Percentiles rank a stretch among this genome's conserved stretches.
Conservation (phyloP, 331 rosid species). For the Malus hybrid region DNA sequence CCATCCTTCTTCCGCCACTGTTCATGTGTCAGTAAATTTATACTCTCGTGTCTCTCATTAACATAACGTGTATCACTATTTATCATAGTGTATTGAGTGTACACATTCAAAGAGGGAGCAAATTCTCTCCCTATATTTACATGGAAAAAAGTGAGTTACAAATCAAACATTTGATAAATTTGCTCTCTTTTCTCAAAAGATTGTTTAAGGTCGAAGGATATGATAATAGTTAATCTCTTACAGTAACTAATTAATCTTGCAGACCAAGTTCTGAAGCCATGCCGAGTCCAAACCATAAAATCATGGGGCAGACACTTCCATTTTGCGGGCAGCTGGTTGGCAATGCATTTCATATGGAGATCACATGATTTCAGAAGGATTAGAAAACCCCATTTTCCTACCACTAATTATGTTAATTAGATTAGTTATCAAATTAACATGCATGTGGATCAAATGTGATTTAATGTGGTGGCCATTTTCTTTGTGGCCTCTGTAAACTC, state of each 20-base stretch:
- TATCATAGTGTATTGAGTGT: background rate
- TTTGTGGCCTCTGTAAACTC: background rate
- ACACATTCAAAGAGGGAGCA: background rate
- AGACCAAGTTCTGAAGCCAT: background rate
- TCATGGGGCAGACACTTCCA: background rate
- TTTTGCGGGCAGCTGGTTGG: background rate
- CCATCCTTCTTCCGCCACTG: background rate
- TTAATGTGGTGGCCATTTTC: background rate
- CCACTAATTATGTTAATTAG: background rate
- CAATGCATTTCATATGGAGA: background rate
- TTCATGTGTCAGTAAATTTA: background rate
- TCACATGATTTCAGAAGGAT: background rate
- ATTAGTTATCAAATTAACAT: background rate
- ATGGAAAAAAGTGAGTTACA: background rate
- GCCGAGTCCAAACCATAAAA: background rate
- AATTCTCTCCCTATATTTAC: background rate
- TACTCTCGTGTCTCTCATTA: background rate
- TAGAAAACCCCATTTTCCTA: background rate
- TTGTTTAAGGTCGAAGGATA: background rate
- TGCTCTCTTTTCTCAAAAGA: background rate
- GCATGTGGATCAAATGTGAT: background rate
- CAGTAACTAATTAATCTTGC: background rate
- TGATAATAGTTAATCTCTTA: background rate
- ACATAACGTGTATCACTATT: background rate
- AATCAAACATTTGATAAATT: background rate